Percentiles rank a stretch among this genome's conserved stretches.
phyloP scores from a whole-genome alignment of 2,329 filamentous ascomycete genomes.

The Diaporthe sp. region DNA sequence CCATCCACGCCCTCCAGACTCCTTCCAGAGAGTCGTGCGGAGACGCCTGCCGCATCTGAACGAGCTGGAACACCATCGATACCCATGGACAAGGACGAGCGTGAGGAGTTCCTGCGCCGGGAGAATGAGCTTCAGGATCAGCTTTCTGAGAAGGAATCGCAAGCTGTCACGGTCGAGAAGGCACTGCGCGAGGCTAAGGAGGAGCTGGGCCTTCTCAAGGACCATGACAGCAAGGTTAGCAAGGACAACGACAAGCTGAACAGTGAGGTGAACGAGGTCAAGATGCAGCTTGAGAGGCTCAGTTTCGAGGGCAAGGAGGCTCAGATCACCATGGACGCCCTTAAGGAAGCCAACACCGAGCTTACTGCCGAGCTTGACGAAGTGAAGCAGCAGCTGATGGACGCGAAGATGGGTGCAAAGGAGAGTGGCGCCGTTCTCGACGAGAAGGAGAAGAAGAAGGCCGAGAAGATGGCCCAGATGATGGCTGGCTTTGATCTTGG shows the following conservation, averaged over 20 bases:
- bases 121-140: conserved; percentile 99
- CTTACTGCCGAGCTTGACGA: conserved; percentile 93
- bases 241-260: conserved; percentile 93
- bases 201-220: conserved; percentile 87
- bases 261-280: conserved; percentile 89
- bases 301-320: conserved; percentile 97
- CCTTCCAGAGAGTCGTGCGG: conserved; percentile 69
- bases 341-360: conserved; percentile 96
- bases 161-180: conserved; percentile 84
- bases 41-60: conserved; percentile 79
- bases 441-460: conserved; percentile 99
- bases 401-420: conserved; percentile 96
- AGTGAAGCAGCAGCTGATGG: conserved; percentile 93
- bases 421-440: conserved; percentile 91
- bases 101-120: conserved; percentile 92
- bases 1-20: conserved; percentile 68
- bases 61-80: conserved; percentile 89
- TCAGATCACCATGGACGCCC: conserved; percentile 95
- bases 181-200: conserved; percentile 86
- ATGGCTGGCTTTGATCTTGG: conserved; percentile 98
- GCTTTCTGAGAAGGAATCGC: conserved; percentile 90
- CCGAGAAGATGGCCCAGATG: conserved; percentile 99
- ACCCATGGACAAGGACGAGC: conserved; percentile 93
- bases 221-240: conserved; percentile 84
- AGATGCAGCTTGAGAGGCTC: conserved; percentile 96